Evolutionary conservation across 345 rosid genomes (phyloP).

Genomic region (Cardiospermum halicacabum): DNA sequence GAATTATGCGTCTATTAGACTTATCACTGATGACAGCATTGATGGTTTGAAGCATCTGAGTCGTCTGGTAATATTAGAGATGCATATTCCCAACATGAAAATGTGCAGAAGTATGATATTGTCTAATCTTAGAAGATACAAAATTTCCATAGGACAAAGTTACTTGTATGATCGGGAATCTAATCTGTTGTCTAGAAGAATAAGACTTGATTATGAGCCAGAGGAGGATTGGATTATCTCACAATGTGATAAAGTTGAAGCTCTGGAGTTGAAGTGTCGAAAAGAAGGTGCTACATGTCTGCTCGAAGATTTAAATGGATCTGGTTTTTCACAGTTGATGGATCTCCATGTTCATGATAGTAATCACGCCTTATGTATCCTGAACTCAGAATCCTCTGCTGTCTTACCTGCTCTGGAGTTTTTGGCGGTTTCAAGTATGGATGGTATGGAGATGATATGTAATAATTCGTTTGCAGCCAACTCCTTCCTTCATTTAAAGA

Average conservation of each 20-base stretch:
- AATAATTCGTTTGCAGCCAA: no score
- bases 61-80: slow-evolving; percentile 1
- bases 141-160: slow-evolving; percentile 16
- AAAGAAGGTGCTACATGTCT: neutral
- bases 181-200: no score
- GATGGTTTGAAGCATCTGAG: slow-evolving; percentile 8
- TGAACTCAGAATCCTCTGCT: neutral
- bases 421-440: neutral
- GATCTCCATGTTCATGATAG: slow-evolving; percentile 1
- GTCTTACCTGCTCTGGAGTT: slow-evolving; percentile 9
- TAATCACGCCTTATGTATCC: neutral
- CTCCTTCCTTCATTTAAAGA: no score
- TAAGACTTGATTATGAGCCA: no score
- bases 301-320: slow-evolving; percentile 7
- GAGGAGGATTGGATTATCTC: no score
- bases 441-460: neutral
- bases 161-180: no score
- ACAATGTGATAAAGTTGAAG: no score
- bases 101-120: neutral
- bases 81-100: slow-evolving; percentile 10
- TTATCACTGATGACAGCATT: slow-evolving; percentile 15
- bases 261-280: no score
- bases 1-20: no score
- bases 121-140: slow-evolving; percentile 7
- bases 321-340: slow-evolving; percentile 14